Conservation (phyloP, 73 alveolate species). For the Paraurostyla sp. region DNA sequence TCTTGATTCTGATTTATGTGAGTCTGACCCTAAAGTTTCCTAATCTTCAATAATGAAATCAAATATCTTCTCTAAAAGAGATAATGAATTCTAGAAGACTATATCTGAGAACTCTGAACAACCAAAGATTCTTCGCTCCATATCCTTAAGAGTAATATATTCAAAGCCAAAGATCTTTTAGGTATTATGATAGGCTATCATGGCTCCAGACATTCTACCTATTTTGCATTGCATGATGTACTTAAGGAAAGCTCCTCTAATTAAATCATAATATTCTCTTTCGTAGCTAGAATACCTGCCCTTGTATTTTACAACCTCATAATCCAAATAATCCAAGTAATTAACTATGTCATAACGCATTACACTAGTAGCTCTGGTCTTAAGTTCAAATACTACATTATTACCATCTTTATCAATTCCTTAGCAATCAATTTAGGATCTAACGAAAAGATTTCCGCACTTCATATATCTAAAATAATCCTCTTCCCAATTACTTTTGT, state of each 20-base stretch:
- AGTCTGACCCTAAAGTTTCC: conserved; percentile 30
- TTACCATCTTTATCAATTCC: conserved; percentile 75
- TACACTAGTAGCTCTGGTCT: conserved; percentile 91
- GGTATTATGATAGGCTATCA: conserved; percentile 97
- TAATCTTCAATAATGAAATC: conserved; percentile 77
- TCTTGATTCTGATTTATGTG: background rate
- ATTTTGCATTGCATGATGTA: conserved; percentile 89
- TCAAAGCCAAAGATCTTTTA: conserved; percentile 93
- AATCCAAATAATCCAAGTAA: conserved; percentile 88
- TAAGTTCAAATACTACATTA: conserved; percentile 86
- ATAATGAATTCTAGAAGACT: conserved; percentile 72
- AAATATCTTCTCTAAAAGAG: conserved; percentile 75
- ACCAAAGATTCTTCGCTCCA: conserved; percentile 95
- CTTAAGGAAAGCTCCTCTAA: conserved; percentile 93
- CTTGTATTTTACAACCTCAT: conserved; percentile 70
- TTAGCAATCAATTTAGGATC: conserved; percentile 91
- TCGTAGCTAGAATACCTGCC: conserved; percentile 85
- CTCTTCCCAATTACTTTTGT: conserved; percentile 36
- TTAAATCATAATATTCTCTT: conserved; percentile 88
- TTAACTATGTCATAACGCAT: conserved; percentile 87
- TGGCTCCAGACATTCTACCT: conserved; percentile 98
- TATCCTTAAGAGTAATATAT: conserved; percentile 89
- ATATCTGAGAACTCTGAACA: conserved; percentile 79
- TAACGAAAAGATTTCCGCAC: conserved; percentile 73
- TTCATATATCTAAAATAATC: conserved; percentile 84